Base-by-base conservation (phyloP, 2,329 filamentous ascomycete genomes). In the Ophiostoma pallidulum region DNA sequence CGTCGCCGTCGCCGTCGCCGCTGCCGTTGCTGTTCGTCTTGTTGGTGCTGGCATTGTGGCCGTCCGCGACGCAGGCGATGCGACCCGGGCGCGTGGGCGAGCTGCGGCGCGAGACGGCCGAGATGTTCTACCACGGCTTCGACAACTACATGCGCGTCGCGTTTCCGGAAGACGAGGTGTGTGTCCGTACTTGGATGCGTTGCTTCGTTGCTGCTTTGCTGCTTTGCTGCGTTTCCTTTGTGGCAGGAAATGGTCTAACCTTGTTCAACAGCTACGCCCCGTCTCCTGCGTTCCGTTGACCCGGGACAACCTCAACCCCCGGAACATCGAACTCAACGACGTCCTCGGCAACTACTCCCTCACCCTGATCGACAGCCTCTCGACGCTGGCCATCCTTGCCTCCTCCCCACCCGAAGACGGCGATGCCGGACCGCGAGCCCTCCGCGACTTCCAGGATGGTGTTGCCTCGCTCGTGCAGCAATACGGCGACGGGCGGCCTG, bases 91-190 rank as follows among this genome's bases (percentile, higher is more conserved):
- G 69, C 57, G 67, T 82, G 50, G 69, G 71, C 41, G 67, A 73
- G 56, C 63, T 83, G 58, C 73, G 79, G 45, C 71, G 69, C 54
- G 74, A 80, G 49, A 80, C 78, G 10, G 75, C 80, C 49, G 75
- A 86, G 57, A 88, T 97, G 75, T 97, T 97, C 71, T 95, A 94
- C 65, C 92, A 98, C 72, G 92, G 92, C 51, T 97, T 82, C 69
- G 82, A 90, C 67, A 94, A 91, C 65, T 98, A 98, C 70, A 92
- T 96, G 82, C 69, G 78, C 55, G 75, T 94, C 65, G 92, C 90
- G 49, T 98, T 96, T 60, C 92, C 92, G 12, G 92, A 97, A 65
- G 92, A 98, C 61, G 92, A 92, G 76, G 79, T 81, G 62, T 44
- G 60, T 38, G 28, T 10, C 8, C 35, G 2, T 14, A 9, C 26